Evolutionary conservation across 768 basidiomycete species (phyloP), one percentile per base, ranked within the genome.

Genomic region (Leccinum barrowsii): DNA sequence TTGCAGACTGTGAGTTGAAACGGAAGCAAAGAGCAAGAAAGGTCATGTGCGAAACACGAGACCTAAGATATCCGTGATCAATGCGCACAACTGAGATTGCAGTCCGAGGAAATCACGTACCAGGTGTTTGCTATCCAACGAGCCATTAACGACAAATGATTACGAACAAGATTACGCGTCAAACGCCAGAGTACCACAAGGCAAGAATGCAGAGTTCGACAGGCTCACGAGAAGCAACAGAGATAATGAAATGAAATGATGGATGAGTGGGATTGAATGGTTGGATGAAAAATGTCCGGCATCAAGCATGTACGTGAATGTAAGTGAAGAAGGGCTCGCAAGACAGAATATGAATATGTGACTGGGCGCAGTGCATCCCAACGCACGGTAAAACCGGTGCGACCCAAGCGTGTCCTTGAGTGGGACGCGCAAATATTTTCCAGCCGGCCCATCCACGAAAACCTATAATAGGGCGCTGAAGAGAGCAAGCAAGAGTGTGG

Each of bases 221-320:
- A 55, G 47, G 22, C 12, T 56, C 15, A 32, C 35, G 49, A 3
- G 28, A 28, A 22, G 15, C 12, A 46, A 5, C 21, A 32, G 40
- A 49, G 50, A 15, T 28, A 21, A 34, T 46, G 55, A 22, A 0
- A 22, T 49, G 48, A 42, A 35, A 15, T 42, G 42, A 21, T 19
- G 42, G 42, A 44, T 52, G 55, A 19, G 32, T 47, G 28, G 28
- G 50, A 22, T 5, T 22, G 35, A 37, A 54, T 26, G 53, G 30
- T 19, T 21, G 10, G 42, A 52, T 49, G 40, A 44, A 54, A 52
- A 50, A 12, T 46, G 42, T 15, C 11, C 34, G 34, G 24, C 22
- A 56, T 42, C 30, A 61, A 49, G 44, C 55, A 60, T 54, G 49
- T 56, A 59, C 52, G 55, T 10, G 44, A 56, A 54, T 52, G 54